A percentile compares a stretch with the other conserved stretches of the same genome.
phyloP scores from a whole-genome alignment of 2,329 filamentous ascomycete species.

The Pseudogymnoascus sp. region DNA sequence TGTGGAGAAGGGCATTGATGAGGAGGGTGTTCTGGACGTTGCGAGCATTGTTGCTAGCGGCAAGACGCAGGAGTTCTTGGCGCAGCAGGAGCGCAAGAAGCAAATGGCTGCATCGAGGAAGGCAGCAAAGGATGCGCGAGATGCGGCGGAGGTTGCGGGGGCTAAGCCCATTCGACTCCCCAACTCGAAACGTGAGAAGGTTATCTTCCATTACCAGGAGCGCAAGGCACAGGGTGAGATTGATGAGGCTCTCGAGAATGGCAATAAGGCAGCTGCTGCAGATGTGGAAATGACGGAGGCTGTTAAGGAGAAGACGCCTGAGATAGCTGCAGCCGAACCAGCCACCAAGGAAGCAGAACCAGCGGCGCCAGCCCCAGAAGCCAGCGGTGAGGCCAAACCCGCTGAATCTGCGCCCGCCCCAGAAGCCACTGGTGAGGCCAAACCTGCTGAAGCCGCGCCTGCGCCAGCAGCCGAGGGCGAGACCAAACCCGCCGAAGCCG shows the following conservation, averaged over 20 bases:
- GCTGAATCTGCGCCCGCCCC: constrained; percentile 10
- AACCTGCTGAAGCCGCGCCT: constrained; percentile 14
- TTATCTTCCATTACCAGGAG: constrained; percentile 69
- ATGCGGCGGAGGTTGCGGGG: constrained; percentile 42
- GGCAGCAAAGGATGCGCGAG: constrained; percentile 49
- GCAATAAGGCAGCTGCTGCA: constrained; percentile 27
- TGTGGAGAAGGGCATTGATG: constrained; percentile 38
- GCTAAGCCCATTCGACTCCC: constrained; percentile 56
- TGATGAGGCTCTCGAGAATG: constrained; percentile 40
- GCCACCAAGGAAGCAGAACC: constrained; percentile 15
- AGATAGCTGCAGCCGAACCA: constrained; percentile 13
- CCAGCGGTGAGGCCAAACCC: neutral
- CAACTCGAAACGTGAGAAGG: constrained; percentile 64
- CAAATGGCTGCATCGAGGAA: constrained; percentile 57
- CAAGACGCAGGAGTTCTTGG: constrained; percentile 74
- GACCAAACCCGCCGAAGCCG: constrained; percentile 14
- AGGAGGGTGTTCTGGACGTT: constrained; percentile 74
- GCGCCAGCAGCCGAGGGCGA: constrained; percentile 11
- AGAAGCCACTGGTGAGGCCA: constrained; percentile 11
- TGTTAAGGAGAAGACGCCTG: constrained; percentile 23
- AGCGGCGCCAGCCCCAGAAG: neutral
- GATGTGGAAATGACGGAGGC: constrained; percentile 22
- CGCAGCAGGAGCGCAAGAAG: constrained; percentile 77
- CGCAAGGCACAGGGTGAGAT: constrained; percentile 45
- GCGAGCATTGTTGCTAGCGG: constrained; percentile 78